Evolutionary conservation across 179 eudicot genomes (phyloP).

Genomic region (Beta macrorhiza): DNA sequence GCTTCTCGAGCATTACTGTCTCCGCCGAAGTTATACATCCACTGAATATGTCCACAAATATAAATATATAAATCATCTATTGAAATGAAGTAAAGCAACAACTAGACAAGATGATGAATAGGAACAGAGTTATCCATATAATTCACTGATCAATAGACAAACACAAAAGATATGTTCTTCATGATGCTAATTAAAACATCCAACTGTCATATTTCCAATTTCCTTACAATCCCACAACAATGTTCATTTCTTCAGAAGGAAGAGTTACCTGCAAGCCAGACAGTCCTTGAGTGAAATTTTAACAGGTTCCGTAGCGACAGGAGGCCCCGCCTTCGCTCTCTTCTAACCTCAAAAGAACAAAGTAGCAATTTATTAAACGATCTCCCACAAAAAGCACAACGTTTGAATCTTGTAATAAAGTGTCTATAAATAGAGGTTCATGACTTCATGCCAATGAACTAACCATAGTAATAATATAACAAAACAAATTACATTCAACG

Average conservation of each 20-base stretch:
- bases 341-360: constrained; percentile 29
- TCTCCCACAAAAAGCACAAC: neutral
- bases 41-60: constrained; percentile 48
- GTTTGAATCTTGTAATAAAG: neutral
- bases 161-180: neutral
- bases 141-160: neutral
- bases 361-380: constrained; percentile 6
- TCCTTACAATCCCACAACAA: neutral
- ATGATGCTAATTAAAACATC: too few relatives aligned
- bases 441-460: neutral
- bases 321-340: constrained; percentile 41
- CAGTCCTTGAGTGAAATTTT: constrained; percentile 94
- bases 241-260: neutral
- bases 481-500: neutral
- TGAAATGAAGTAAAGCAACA: neutral
- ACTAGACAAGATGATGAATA: neutral
- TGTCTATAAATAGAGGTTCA: neutral
- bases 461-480: neutral
- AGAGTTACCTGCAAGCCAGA: constrained; percentile 83
- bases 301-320: constrained; percentile 58
- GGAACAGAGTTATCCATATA: neutral
- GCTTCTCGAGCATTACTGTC: constrained; percentile 99
- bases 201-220: neutral
- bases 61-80: neutral
- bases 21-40: constrained; percentile 98